These are phyloP conservation scores for Oxyria digyna DNA, from an alignment of 148 eudicot species.

Conservation along the genomic window DNA sequence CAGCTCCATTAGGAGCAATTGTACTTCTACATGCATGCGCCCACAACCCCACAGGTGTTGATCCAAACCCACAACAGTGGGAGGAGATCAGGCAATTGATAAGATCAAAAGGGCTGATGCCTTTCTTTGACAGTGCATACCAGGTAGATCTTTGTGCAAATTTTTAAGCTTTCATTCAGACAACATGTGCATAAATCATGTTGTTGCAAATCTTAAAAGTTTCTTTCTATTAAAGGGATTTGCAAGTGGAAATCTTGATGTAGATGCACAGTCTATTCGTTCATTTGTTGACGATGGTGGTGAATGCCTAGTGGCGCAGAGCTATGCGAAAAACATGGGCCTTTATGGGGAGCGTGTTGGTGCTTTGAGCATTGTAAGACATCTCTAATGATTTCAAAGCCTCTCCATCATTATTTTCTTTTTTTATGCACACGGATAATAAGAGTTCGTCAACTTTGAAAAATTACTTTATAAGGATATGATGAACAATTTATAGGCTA, in stretches of 20 bases:
- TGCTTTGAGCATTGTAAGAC: constrained; percentile 86
- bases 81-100: constrained; percentile 70
- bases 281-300: constrained; percentile 93
- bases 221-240: constrained; percentile 49
- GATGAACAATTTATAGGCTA: not conserved
- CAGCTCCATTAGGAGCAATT: constrained; percentile 90
- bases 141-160: constrained; percentile 38
- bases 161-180: not conserved
- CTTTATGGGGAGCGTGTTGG: constrained; percentile 99
- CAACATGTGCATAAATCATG: not conserved
- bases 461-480: not conserved
- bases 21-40: constrained; percentile 99
- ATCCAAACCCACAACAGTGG: constrained; percentile 89
- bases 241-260: constrained; percentile 90
- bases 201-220: not conserved
- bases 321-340: constrained; percentile 98
- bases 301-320: constrained; percentile 88
- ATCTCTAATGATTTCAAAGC: not conserved
- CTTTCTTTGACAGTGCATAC: constrained; percentile 98
- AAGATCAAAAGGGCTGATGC: constrained; percentile 65
- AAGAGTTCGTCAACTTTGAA: not conserved
- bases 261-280: constrained; percentile 78
- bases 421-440: not conserved
- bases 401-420: not conserved
- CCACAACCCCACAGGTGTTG: constrained; percentile 99